Base-by-base conservation (phyloP, 805 yeast species). In the Ogataea paraovalis region DNA sequence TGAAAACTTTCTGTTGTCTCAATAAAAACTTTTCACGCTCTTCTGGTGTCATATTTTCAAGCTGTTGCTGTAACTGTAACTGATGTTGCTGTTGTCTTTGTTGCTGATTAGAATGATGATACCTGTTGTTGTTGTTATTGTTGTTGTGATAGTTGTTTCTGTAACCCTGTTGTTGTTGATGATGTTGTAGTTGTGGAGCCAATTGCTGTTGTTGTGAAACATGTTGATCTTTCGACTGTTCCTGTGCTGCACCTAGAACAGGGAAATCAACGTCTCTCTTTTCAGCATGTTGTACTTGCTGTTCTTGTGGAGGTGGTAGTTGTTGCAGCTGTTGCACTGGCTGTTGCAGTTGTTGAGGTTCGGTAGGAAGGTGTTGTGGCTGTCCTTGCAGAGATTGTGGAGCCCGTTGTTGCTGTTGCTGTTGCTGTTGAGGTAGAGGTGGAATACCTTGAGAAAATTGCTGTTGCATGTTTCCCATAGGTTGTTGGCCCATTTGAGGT, bases 1-100 rank as follows among this genome's bases (percentile, higher is more conserved):
- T 76, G 41, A 82, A 76, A 43, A 85, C 90, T 64, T 87, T 85
- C 50, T 82, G 83, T 54, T 83, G 88, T 70, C 94, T 83, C 42
- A 71, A 72, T 47, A 81, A 76, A 47, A 82, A 72, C 55, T 80
- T 76, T 53, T 79, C 83, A 63, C 83, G 83, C 61, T 86, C 91
- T 59, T 85, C 92, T 7, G 86, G 87, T 38, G 85, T 72, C 59
- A 84, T 68, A 25, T 73, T 74, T 57, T 69, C 68, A 44, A 65
- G 50, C 25, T 65, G 67, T 38, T 61, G 66, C 46, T 65, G 67
- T 33, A 53, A 44, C 23, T 58, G 64, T 19, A 54, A 58, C 34
- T 61, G 66, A 33, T 62, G 57, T 37, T 59, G 57, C 33, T 44
- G 52, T 16, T 53, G 56, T 54, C 60, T 55, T 44, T 59, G 60